Conservation (phyloP, 2,329 filamentous ascomycete genomes). For the Xylariaceae sp. region DNA sequence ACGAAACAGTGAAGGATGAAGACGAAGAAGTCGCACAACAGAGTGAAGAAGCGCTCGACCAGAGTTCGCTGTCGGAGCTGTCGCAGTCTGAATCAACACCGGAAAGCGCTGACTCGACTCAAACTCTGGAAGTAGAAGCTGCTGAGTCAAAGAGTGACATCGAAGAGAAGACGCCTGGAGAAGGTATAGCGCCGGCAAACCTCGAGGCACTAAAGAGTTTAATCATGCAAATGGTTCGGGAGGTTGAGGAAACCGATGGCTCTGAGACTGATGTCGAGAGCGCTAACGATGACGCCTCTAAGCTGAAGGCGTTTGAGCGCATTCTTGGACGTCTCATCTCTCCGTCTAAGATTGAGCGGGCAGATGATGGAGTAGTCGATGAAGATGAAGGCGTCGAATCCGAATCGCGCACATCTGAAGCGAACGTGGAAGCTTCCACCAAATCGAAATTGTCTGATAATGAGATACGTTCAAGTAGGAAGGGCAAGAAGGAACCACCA, state of each 20-base stretch:
- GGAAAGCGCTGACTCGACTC: background rate
- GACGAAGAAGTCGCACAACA: background rate
- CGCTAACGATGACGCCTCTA: constrained; percentile 31
- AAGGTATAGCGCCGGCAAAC: constrained; percentile 10
- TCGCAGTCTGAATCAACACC: background rate
- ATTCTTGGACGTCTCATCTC: constrained; percentile 47
- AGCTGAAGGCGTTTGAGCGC: constrained; percentile 46
- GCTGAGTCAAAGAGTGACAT: constrained; percentile 5
- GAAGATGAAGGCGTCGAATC: constrained; percentile 3
- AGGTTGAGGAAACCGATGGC: constrained; percentile 35
- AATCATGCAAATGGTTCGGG: constrained; percentile 47
- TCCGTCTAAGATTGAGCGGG: constrained; percentile 30
- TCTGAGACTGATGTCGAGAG: constrained; percentile 25
- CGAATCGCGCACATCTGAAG: constrained; percentile 7
- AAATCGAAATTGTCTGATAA: background rate
- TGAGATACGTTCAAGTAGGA: background rate
- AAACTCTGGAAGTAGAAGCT: constrained; percentile 6
- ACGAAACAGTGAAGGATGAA: constrained; percentile 10
- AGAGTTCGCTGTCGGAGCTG: background rate
- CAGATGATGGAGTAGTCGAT: background rate
- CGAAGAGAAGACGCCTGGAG: constrained; percentile 24
- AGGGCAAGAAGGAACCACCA: background rate
- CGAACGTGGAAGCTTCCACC: background rate
- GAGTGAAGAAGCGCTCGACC: constrained; percentile 2
- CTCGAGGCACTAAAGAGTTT: constrained; percentile 37